phyloP scores from a whole-genome alignment of 2,329 filamentous ascomycete genomes.

The Cladosporium halotolerans region DNA sequence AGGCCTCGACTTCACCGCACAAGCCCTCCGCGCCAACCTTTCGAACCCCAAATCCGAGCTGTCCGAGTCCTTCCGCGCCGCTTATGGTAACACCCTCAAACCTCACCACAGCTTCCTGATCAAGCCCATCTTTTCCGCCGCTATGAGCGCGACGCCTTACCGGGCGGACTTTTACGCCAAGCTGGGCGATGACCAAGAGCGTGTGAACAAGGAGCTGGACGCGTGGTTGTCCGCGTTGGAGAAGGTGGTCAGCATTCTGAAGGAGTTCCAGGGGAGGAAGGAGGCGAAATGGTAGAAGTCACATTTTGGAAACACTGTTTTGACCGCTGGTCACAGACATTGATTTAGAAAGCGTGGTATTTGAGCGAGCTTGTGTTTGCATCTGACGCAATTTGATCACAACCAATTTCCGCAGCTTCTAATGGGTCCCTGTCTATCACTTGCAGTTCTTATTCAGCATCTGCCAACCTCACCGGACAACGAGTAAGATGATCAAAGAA shows the following conservation, averaged over 20 bases:
- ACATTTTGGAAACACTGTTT: no score
- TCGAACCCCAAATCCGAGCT: conserved; percentile 66
- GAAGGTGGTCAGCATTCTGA: conserved; percentile 70
- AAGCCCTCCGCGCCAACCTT: conserved; percentile 73
- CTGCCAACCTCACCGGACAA: no score
- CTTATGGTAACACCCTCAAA: conserved; percentile 84
- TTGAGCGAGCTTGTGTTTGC: no score
- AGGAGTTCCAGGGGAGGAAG: conserved; percentile 53
- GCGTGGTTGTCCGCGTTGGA: conserved; percentile 72
- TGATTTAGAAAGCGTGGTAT: no score
- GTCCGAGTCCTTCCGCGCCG: conserved; percentile 73
- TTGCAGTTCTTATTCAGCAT: no score
- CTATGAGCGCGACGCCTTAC: conserved; percentile 91
- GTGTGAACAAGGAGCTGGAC: conserved; percentile 59
- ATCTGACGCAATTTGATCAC: no score
- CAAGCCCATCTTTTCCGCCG: conserved; percentile 86
- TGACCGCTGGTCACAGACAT: no score
- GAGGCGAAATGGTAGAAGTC: conserved; percentile 36
- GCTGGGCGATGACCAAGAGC: conserved; percentile 60
- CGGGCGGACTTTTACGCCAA: conserved; percentile 89
- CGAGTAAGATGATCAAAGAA: no score
- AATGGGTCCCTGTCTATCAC: no score
- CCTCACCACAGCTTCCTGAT: conserved; percentile 83
- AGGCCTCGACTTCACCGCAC: conserved; percentile 87
- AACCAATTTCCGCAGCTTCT: no score